These are phyloP conservation scores for Botrytis byssoidea DNA, from an alignment of 2,329 filamentous ascomycete genomes.

Conservation along the genomic window DNA sequence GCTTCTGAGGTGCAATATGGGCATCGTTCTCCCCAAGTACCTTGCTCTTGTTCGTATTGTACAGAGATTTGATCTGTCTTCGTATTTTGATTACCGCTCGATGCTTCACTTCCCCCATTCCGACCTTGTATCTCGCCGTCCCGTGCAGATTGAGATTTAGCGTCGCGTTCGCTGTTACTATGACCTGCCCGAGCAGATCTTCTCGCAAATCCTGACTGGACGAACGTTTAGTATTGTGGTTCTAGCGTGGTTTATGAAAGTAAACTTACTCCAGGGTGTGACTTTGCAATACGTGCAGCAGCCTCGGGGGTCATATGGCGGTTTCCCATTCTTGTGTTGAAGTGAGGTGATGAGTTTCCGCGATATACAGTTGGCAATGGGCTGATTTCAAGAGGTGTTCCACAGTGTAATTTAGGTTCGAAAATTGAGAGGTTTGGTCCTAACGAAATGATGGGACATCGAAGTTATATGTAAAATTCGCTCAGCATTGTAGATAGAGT, in stretches of 20 bases:
- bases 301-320: conserved; percentile 2
- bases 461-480: not conserved
- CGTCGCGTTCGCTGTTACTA: conserved; percentile 2
- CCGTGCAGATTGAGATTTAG: not conserved
- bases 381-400: not conserved
- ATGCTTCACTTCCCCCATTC: not conserved
- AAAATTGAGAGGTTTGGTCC: not conserved
- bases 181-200: conserved; percentile 4
- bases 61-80: not conserved
- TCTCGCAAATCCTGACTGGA: conserved; percentile 16
- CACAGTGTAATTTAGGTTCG: not conserved
- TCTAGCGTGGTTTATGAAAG: not conserved
- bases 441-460: not conserved
- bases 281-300: conserved; percentile 10
- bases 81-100: not conserved
- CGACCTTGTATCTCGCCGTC: not conserved
- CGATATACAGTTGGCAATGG: not conserved
- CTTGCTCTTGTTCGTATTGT: not conserved
- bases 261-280: conserved; percentile 10
- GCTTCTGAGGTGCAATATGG: not conserved
- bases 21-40: not conserved
- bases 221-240: not conserved
- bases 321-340: not conserved
- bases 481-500: not conserved
- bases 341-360: not conserved